phyloP scores from a whole-genome alignment of 352 stramenopile genomes.

The Phytophthora sojae region DNA sequence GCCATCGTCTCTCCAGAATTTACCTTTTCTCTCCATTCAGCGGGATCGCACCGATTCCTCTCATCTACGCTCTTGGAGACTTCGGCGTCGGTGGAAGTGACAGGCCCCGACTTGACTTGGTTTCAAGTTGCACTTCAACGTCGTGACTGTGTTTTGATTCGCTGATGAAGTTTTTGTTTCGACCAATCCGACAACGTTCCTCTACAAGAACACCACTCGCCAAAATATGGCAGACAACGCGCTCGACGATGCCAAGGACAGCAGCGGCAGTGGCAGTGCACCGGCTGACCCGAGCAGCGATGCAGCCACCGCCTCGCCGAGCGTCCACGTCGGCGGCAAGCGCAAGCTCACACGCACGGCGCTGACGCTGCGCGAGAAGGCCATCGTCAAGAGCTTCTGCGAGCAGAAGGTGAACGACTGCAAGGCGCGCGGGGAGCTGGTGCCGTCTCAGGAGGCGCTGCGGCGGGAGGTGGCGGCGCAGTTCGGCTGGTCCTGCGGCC shows the following conservation, averaged over 20 bases:
- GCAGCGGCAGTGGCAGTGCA: neutral
- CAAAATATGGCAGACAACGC: constrained; percentile 5
- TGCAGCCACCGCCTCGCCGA: neutral
- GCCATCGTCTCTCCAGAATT: too few species aligned
- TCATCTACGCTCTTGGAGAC: too few species aligned
- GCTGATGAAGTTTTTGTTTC: neutral
- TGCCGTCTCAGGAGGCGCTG: constrained; percentile 71
- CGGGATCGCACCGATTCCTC: too few species aligned
- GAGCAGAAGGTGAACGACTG: constrained; percentile 69
- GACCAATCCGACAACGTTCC: constrained; percentile 16
- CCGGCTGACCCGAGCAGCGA: neutral
- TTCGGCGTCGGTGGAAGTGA: too few species aligned
- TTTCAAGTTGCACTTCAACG: neutral
- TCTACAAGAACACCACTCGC: constrained; percentile 32
- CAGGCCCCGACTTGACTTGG: too few species aligned
- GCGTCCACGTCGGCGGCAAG: constrained; percentile 15
- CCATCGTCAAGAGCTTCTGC: constrained; percentile 80
- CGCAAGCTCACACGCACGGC: constrained; percentile 50
- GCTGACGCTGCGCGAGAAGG: constrained; percentile 77
- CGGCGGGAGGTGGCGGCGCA: constrained; percentile 56
- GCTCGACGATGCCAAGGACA: neutral
- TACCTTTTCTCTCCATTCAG: too few species aligned
- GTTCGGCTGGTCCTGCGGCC: constrained; percentile 72
- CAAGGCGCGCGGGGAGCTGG: constrained; percentile 57
- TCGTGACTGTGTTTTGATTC: neutral